Evolutionary conservation across 1,284 basidiomycete genomes (phyloP), one percentile per base, ranked within the genome.

Genomic region (Marasmius oreades): DNA sequence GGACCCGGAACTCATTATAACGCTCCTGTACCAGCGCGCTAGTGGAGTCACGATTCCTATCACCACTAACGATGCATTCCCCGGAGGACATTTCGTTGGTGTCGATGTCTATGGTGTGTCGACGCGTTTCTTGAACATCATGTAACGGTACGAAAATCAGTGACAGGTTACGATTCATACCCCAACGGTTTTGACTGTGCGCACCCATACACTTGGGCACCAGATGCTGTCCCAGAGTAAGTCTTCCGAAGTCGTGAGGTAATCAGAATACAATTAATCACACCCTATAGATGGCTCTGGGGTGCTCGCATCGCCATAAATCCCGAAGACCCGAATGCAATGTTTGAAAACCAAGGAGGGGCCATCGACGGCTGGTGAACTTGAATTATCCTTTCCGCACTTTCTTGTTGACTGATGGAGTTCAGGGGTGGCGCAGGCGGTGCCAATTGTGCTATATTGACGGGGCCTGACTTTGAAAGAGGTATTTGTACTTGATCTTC

Each of bases 101-200:
- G 77, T 79, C 33, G 67, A 80, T 59, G 69, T 80, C 20, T 80
- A 76, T 64, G 78, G 78, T 74, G 55, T 16, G 57, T 60, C 22
- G 11, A 24, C 14, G 5, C 4, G n/a, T 42, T n/a, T 42, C n/a
- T 42, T n/a, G 24, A 5, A 12, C 20, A 3, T 23, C 11, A 23
- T 11, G 11, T 45, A 12, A 5, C 20, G 20, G 44, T 4, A 20
- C 11, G 10, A 23, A 45, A 5, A n/a, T 22, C 20, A 45, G 14
- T 18, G 11, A 12, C 44, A 45, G 44, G 71, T 43, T 79, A 79
- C 43, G 78, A 80, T 57, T 76, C 77, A n/a, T 81, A 81, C 59
- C 77, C 78, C 5, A 79, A 80, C 56, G 79, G 78, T 0, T 84
- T 85, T 62, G 79, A 85, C 63, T 84, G 82, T 62, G 73, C 76